These are phyloP conservation scores for Sarcodon aspratus DNA, from an alignment of 768 basidiomycete genomes.

Conservation along the genomic window DNA sequence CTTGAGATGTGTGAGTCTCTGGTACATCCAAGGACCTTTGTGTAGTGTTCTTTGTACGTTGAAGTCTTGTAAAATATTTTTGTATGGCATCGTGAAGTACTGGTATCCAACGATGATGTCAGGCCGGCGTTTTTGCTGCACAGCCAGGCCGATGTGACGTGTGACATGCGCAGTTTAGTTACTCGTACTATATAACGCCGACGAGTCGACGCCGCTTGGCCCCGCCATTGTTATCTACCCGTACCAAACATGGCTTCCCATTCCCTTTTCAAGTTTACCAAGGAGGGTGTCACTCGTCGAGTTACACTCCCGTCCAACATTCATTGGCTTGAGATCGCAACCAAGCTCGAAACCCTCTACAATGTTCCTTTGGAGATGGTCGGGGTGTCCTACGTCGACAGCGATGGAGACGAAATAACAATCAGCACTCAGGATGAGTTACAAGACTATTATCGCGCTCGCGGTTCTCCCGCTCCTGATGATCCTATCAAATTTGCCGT, in stretches of 20 bases:
- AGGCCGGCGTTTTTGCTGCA: no score
- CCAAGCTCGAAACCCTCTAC: slow-evolving; percentile 44
- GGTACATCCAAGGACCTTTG: neutral
- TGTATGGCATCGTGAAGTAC: no score
- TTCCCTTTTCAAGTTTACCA: slow-evolving; percentile 56
- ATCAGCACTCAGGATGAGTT: slow-evolving; percentile 70
- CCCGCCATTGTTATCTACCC: slow-evolving; percentile 5
- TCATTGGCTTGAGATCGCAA: slow-evolving; percentile 41
- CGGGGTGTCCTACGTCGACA: slow-evolving; percentile 62
- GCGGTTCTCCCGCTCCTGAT: slow-evolving; percentile 6
- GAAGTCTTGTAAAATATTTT: no score
- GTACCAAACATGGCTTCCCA: slow-evolving; percentile 27
- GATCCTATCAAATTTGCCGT: slow-evolving; percentile 46
- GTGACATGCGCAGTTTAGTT: no score
- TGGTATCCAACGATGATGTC: no score
- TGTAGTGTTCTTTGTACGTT: neutral
- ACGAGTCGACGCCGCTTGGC: neutral
- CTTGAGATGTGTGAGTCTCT: slow-evolving; percentile 23
- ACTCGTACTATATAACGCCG: neutral
- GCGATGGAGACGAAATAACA: slow-evolving; percentile 67
- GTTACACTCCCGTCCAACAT: slow-evolving; percentile 29
- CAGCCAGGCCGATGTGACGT: no score
- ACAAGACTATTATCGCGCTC: slow-evolving; percentile 49
- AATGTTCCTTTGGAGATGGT: slow-evolving; percentile 44
- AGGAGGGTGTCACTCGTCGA: slow-evolving; percentile 49